phyloP scores from a whole-genome alignment of 106 monocot genomes.

The Dioscorea dumetorum region DNA sequence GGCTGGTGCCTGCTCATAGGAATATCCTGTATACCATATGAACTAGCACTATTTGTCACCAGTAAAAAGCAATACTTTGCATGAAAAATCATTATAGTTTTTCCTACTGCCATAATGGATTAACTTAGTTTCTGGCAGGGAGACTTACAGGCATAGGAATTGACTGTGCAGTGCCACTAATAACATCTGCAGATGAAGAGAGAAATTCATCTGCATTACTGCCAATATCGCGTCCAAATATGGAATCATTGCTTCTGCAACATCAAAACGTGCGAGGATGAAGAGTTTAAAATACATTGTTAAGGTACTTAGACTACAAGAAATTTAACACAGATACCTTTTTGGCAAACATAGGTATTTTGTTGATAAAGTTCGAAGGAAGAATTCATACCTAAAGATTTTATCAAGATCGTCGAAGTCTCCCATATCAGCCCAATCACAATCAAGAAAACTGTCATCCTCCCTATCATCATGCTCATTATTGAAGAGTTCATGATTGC shows the following conservation, averaged over 20 bases:
- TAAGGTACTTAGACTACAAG: too few species aligned
- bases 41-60: neutral
- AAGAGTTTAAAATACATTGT: too few species aligned
- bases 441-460: conserved; percentile 44
- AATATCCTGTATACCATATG: conserved; percentile 31
- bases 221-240: conserved; percentile 43
- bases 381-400: conserved; percentile 40
- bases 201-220: conserved; percentile 32
- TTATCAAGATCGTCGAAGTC: conserved; percentile 67
- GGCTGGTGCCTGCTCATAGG: conserved; percentile 19
- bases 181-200: conserved; percentile 25
- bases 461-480: conserved; percentile 28
- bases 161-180: conserved; percentile 27
- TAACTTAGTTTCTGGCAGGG: neutral
- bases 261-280: neutral
- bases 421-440: conserved; percentile 50
- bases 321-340: too few species aligned
- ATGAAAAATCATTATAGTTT: neutral
- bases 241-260: conserved; percentile 52
- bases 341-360: too few species aligned
- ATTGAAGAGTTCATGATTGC: conserved; percentile 26
- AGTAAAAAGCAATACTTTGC: neutral
- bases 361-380: too few species aligned
- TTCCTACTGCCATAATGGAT: neutral
- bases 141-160: conserved; percentile 42